These are phyloP conservation scores for Lentinula raphanica DNA, from an alignment of 768 basidiomycete species.

Conservation along the genomic window DNA sequence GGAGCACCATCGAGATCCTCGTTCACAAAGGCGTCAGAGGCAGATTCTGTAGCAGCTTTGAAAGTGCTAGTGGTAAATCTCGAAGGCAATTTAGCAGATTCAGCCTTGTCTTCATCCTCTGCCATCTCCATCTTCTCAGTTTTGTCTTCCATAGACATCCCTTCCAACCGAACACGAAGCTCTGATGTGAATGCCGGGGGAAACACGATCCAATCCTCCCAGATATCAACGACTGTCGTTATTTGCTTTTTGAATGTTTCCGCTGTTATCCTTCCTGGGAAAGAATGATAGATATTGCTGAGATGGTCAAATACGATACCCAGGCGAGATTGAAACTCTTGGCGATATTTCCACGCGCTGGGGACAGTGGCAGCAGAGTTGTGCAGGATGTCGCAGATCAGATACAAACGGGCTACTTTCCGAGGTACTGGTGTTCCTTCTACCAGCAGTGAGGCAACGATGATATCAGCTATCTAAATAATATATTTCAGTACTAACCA, in stretches of 20 bases:
- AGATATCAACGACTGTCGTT: constrained; percentile 82
- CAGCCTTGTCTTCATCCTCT: constrained; percentile 8
- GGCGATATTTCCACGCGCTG: constrained; percentile 96
- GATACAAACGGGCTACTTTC: constrained; percentile 90
- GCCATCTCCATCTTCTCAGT: constrained; percentile 13
- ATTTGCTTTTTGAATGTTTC: constrained; percentile 96
- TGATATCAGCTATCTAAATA: constrained; percentile 79
- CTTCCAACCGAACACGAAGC: constrained; percentile 72
- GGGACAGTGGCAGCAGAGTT: constrained; percentile 93
- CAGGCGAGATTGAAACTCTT: constrained; percentile 86
- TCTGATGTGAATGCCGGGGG: constrained; percentile 78
- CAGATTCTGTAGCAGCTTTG: constrained; percentile 54
- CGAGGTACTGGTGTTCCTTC: constrained; percentile 96
- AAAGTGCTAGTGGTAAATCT: constrained; percentile 79
- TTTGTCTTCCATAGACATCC: constrained; percentile 29
- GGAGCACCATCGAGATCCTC: constrained; percentile 36
- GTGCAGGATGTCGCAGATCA: constrained; percentile 96
- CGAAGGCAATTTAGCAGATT: constrained; percentile 36
- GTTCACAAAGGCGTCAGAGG: constrained; percentile 21
- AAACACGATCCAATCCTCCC: constrained; percentile 99
- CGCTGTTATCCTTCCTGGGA: constrained; percentile 93
- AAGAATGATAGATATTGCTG: constrained; percentile 89
- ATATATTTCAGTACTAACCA: neutral
- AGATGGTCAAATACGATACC: constrained; percentile 96
- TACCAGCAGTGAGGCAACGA: constrained; percentile 82